Evolutionary conservation across 1,139 yeast genomes (phyloP), one percentile per base, ranked within the genome.

Genomic region (Candida dubliniensis): DNA sequence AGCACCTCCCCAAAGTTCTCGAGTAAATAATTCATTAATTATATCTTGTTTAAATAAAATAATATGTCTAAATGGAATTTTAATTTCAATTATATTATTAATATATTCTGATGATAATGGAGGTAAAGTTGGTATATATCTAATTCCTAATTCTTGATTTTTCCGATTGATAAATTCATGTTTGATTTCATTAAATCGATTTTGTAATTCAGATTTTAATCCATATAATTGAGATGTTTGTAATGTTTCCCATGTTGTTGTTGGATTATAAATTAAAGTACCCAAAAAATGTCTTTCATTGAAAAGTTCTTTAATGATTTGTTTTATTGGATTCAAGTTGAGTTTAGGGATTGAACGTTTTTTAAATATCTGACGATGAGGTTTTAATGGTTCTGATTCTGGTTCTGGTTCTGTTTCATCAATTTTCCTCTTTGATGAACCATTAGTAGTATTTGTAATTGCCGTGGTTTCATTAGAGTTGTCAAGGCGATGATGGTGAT

Each of bases 1-100:
- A 42, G 85, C 90, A 0, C 96, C 88, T 2, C 99, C 99, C 98
- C 98, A 93, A 1, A 90, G 58, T 44, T 79, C 78, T 35, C 96
- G 69, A 87, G 2, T 87, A 57, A 45, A 78, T 76, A 41, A 95
- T 68, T 47, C 77, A 72, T 33, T 52, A 40, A 14, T 52, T 44
- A 13, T 59, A 59, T 12, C 71, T n/a, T 57, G 57, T 43, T 58
- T 55, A 43, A 68, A 67, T 27, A 52, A 47, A 30, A 61, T 58
- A 31, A 71, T 59, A 46, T 59, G 63, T 43, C 71, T 58, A 36
- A 70, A 69, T 1, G 93, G 84, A n/a, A 87, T 76, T 45, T 84
- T 75, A 26, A 87, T 72, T 48, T 86, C 86, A 25, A 87, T 58
- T 3, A 82, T 66, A 43, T 77, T 67, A 59, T 87, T 88, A 51